Conservation (phyloP, 1,284 basidiomycete genomes). For the Trichosporon sp. region DNA sequence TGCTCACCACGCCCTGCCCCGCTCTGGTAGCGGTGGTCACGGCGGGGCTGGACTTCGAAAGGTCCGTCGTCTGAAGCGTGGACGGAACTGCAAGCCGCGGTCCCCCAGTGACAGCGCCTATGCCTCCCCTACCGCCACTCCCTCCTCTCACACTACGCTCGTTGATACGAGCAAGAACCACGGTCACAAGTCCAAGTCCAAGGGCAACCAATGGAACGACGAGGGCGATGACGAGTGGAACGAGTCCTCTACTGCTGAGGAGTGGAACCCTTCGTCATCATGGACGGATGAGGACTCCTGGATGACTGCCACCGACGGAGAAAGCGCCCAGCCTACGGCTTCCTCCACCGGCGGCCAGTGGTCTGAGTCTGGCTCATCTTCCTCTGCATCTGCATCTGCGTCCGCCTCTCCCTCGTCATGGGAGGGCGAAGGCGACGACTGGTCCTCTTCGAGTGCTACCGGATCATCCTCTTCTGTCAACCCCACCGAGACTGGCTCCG, state of each 20-base stretch:
- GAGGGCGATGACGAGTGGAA: background rate
- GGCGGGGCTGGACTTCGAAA: conserved; percentile 5
- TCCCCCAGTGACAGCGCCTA: background rate
- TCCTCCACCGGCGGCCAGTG: background rate
- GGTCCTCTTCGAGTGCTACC: background rate
- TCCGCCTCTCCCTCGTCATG: background rate
- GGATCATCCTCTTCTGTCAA: background rate
- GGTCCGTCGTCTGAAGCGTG: conserved; percentile 7
- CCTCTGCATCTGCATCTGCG: background rate
- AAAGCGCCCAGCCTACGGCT: background rate
- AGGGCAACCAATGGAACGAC: no score
- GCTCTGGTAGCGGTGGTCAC: background rate
- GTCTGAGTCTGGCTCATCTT: background rate
- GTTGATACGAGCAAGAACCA: background rate
- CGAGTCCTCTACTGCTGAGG: no score
- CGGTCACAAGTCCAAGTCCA: conserved; percentile 1
- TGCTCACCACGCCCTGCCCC: background rate
- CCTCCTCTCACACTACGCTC: background rate
- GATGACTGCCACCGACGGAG: background rate
- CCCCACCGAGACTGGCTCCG: conserved; percentile 2
- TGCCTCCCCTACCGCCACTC: background rate
- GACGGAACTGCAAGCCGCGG: background rate
- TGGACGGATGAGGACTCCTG: background rate
- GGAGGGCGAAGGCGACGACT: background rate
- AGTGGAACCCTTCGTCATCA: background rate